These are phyloP conservation scores for Candida andamanensis DNA, from an alignment of 805 yeast species.

Conservation along the genomic window DNA sequence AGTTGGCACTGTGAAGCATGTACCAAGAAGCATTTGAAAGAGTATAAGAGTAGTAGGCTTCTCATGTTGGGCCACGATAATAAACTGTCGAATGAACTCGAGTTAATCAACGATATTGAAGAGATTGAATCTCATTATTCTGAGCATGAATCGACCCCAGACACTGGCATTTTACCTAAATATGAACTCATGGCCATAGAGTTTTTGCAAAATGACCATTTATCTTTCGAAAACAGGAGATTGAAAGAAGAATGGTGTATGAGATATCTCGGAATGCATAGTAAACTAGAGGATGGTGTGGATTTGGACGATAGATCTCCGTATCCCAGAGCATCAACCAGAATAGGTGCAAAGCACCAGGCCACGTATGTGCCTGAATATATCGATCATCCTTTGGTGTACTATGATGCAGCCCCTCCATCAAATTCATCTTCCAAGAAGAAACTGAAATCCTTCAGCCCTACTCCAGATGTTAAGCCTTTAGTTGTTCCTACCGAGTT, in stretches of 20 bases:
- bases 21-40: slow-evolving; percentile 50
- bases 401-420: slow-evolving; percentile 51
- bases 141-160: slow-evolving; percentile 7
- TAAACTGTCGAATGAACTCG: slow-evolving; percentile 34
- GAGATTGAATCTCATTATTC: slow-evolving; percentile 1
- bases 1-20: slow-evolving; percentile 88
- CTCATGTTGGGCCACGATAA: slow-evolving; percentile 40
- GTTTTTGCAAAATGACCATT: slow-evolving; percentile 44
- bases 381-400: slow-evolving; percentile 55
- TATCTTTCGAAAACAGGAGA: slow-evolving; percentile 44
- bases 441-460: slow-evolving; percentile 14
- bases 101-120: slow-evolving; percentile 20
- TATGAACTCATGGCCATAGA: slow-evolving; percentile 55
- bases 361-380: slow-evolving; percentile 56
- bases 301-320: slow-evolving; percentile 70
- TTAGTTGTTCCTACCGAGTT: slow-evolving; percentile 47
- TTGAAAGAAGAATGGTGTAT: slow-evolving; percentile 74
- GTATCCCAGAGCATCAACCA: slow-evolving; percentile 73
- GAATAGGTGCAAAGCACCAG: slow-evolving; percentile 73
- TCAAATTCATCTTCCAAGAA: slow-evolving; percentile 7
- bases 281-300: slow-evolving; percentile 68
- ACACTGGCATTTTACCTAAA: slow-evolving; percentile 31
- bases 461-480: slow-evolving; percentile 16
- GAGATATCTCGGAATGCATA: slow-evolving; percentile 72
- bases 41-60: slow-evolving; percentile 32